Evolutionary conservation across 164 flowering plant species (phyloP).

Genomic region (Berberis thunbergii): DNA sequence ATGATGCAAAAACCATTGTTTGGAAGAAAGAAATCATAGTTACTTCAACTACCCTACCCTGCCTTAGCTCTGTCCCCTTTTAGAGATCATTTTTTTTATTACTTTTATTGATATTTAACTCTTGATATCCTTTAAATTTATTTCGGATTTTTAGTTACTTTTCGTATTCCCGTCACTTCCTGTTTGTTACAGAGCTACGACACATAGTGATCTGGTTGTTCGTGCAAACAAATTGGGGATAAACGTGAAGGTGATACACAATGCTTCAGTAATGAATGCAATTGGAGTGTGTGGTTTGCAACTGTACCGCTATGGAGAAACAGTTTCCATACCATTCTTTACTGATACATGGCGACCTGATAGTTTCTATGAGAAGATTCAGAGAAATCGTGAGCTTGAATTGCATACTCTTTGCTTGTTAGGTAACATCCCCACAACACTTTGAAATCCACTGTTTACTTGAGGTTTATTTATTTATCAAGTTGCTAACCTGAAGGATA

Average conservation of each 20-base stretch:
- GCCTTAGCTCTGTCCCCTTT: no score
- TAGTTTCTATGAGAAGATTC: constrained; percentile 88
- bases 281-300: constrained; percentile 92
- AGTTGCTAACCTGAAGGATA: no score
- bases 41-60: no score
- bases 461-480: no score
- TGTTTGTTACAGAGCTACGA: constrained; percentile 63
- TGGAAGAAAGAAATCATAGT: no score
- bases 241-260: constrained; percentile 72
- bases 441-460: background rate
- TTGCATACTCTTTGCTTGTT: constrained; percentile 89
- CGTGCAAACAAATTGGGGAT: constrained; percentile 76
- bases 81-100: no score
- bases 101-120: no score
- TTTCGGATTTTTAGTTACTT: no score
- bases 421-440: constrained; percentile 33
- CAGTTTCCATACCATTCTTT: constrained; percentile 84
- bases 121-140: no score
- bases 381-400: constrained; percentile 54
- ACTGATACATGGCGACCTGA: constrained; percentile 92
- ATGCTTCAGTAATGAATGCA: constrained; percentile 96
- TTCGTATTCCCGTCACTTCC: background rate
- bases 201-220: constrained; percentile 87
- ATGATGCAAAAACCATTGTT: no score
- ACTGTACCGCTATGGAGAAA: constrained; percentile 93